Evolutionary conservation across 768 basidiomycete species (phyloP).

Genomic region (Terana coerulea): DNA sequence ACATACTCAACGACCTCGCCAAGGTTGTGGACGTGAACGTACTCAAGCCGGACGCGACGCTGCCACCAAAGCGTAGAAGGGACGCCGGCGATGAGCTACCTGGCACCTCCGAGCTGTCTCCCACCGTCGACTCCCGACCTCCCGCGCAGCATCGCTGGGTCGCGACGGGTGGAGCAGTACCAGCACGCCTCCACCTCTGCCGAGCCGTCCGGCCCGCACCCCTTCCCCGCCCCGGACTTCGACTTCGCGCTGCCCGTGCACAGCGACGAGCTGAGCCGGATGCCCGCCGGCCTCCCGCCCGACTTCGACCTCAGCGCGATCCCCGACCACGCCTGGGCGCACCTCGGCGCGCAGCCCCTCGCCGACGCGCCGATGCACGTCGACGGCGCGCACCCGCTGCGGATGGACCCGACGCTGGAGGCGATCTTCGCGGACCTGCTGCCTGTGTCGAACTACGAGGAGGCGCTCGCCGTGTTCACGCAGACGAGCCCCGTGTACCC

Average conservation of each 20-base stretch:
- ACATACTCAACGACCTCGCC: slow-evolving; percentile 1
- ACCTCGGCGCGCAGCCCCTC: background rate
- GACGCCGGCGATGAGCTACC: background rate
- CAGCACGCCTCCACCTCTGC: too few species aligned
- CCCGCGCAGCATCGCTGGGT: background rate
- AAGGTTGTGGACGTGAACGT: background rate
- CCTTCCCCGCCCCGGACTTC: too few species aligned
- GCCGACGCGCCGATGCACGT: background rate
- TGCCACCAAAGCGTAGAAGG: background rate
- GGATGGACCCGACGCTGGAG: background rate
- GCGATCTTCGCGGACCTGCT: slow-evolving; percentile 1
- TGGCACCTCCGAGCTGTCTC: background rate
- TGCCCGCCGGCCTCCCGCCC: background rate
- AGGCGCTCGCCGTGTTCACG: background rate
- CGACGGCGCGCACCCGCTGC: background rate
- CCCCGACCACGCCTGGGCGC: background rate
- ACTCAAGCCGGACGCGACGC: background rate
- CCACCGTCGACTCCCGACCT: background rate
- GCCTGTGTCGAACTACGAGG: background rate
- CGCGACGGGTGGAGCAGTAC: background rate
- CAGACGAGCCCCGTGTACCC: background rate
- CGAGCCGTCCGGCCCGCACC: too few species aligned
- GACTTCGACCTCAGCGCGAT: background rate
- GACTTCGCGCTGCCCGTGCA: slow-evolving; percentile 3
- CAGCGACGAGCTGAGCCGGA: slow-evolving; percentile 8